Conservation (phyloP, 2,329 filamentous ascomycete genomes). For the Trichoderma sp. region DNA sequence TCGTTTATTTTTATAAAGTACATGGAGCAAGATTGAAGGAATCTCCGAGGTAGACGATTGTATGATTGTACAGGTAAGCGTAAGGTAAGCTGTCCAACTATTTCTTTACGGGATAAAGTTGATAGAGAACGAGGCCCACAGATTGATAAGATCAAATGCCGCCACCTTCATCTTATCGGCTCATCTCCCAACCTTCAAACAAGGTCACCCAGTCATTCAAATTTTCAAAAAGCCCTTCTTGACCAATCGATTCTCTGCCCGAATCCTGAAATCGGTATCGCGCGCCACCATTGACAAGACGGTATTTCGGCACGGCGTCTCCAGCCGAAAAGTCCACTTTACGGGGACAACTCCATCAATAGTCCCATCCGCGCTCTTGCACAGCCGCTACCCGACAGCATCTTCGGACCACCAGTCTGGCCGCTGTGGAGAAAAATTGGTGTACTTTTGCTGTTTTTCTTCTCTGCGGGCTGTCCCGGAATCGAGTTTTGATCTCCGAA, state of each 20-base stretch:
- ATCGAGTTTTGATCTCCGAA: background rate
- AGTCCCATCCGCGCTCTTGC: background rate
- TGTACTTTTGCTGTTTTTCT: background rate
- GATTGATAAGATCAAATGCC: slow-evolving; percentile 1
- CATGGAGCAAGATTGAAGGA: background rate
- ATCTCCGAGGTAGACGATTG: background rate
- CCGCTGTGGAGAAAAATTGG: background rate
- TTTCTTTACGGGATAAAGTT: too few species aligned
- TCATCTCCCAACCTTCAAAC: background rate
- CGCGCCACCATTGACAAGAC: background rate
- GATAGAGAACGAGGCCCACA: background rate
- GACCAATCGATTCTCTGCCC: background rate
- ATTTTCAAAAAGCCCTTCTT: background rate
- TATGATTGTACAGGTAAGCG: background rate
- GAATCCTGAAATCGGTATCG: background rate
- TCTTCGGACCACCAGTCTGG: background rate
- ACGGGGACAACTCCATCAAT: slow-evolving; percentile 11
- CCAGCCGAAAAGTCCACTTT: slow-evolving; percentile 6
- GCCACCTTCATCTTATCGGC: background rate
- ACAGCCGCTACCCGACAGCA: background rate
- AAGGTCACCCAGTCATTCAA: background rate
- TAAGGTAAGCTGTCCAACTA: background rate
- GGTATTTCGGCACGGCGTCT: slow-evolving; percentile 8
- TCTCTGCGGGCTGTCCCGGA: background rate
- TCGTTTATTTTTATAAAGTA: background rate